Base-by-base conservation (phyloP, 1,284 basidiomycete genomes). In the Ustilago bromivora region DNA sequence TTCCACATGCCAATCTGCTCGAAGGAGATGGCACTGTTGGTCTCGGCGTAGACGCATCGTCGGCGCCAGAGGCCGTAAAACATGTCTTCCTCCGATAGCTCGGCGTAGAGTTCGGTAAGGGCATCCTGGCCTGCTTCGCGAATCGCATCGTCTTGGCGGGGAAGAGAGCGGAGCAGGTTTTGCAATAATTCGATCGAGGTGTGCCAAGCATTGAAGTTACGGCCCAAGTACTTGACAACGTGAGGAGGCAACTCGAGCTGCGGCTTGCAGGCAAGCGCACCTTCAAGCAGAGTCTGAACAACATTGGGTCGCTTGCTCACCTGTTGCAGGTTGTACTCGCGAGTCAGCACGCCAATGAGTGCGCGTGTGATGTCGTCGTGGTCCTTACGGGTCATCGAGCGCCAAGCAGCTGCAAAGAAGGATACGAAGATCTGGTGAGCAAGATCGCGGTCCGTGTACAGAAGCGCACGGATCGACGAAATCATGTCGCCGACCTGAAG, bases 1-100 rank as follows among this genome's bases (percentile, higher is more conserved):
- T 93, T 92, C 96, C 96, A 99, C 90, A 97, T 92, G 17, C 98
- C 97, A 75, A 94, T 94, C 87, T 99, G 97, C 88, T 99, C 98
- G 82, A 93, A 95, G 5, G 95, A 92, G 61, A 99, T 89, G 4
- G 93, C 95, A 19, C 93, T 91, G 77, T 98, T 98, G 4, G 96
- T 98, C 83, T 99, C 97, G 9, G 90, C 88, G 81, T 95, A 95
- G 41, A 95, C 89, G 72, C 92, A 93, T 28, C 96, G 92, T 62
- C 93, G 91, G 36, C 97, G 91, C 92, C 97, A 99, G 32, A 98
- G 88, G 6, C 97, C 97, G 86, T 99, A 97, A 87, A 98, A 98
- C 88, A 98, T 90, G 87, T 99, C 98, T 74, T 98, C 96, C 87
- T 99, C 97, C 17, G 92, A 92, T 46, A 99, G 88, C 85, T 99